These are phyloP conservation scores for Phytophthora melonis DNA, from an alignment of 352 stramenopile genomes.

Conservation along the genomic window DNA sequence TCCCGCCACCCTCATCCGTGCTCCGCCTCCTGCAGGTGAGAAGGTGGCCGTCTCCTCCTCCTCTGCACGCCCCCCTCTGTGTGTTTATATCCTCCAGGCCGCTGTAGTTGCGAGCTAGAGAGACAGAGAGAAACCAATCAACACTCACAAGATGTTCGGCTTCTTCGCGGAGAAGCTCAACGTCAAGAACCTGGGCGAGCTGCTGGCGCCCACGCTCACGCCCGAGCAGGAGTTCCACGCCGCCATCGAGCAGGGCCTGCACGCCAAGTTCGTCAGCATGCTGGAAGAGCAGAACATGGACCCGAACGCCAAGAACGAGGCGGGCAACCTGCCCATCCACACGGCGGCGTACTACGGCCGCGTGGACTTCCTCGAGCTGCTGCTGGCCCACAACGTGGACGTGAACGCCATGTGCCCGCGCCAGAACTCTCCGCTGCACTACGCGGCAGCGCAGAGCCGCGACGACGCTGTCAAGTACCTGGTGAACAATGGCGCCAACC, in stretches of 20 bases:
- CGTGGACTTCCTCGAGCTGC: slow-evolving; percentile 75
- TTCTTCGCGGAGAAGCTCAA: slow-evolving; percentile 92
- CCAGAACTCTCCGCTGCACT: slow-evolving; percentile 86
- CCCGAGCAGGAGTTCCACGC: slow-evolving; percentile 88
- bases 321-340: slow-evolving; percentile 86
- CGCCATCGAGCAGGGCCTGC: slow-evolving; percentile 76
- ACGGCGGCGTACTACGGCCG: slow-evolving; percentile 87
- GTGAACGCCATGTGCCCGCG: slow-evolving; percentile 72
- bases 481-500: slow-evolving; percentile 76
- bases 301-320: slow-evolving; percentile 73
- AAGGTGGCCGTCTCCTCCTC: background rate
- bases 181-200: slow-evolving; percentile 89
- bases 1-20: background rate
- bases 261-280: slow-evolving; percentile 77
- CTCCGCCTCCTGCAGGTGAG: slow-evolving; percentile 11
- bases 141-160: slow-evolving; percentile 72
- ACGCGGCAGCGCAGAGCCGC: slow-evolving; percentile 81
- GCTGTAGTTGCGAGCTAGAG: slow-evolving; percentile 4
- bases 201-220: slow-evolving; percentile 87
- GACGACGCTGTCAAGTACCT: slow-evolving; percentile 81
- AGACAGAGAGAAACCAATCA: background rate
- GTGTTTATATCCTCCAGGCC: slow-evolving; percentile 9
- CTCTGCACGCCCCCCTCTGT: background rate
- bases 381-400: slow-evolving; percentile 75
- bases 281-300: slow-evolving; percentile 79